Evolutionary conservation across 73 alveolate species (phyloP).

Genomic region (Tetrahymena malaccensis): DNA sequence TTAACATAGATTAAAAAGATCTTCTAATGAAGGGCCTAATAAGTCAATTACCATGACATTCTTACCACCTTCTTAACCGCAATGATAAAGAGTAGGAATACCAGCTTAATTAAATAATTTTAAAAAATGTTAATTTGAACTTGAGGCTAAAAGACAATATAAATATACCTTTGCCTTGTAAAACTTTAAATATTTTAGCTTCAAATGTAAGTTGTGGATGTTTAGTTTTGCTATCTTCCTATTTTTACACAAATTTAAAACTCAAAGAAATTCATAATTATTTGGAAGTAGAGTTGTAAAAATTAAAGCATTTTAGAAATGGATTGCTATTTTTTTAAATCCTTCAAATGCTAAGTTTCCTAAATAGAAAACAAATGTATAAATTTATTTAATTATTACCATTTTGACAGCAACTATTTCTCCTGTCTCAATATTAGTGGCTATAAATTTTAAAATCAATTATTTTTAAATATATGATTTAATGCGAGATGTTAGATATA

Average conservation of each 20-base stretch:
- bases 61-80: constrained; percentile 66
- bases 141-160: neutral
- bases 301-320: too few species aligned
- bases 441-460: neutral
- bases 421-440: neutral
- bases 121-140: neutral
- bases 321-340: too few species aligned
- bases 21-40: constrained; percentile 61
- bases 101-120: constrained; percentile 40
- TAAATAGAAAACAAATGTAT: too few species aligned
- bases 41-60: constrained; percentile 53
- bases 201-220: neutral
- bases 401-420: neutral
- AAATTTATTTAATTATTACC: neutral
- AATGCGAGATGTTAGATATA: neutral
- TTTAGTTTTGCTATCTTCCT: neutral
- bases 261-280: neutral
- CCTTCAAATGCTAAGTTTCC: too few species aligned
- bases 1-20: constrained; percentile 44
- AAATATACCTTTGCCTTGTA: neutral
- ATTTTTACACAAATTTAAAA: neutral
- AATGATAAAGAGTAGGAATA: constrained; percentile 78
- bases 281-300: neutral
- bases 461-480: neutral
- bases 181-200: neutral